Percentiles rank a stretch among this genome's conserved stretches.
Evolutionary conservation across 768 basidiomycete species (phyloP).

Genomic region (Exidia glandulosa): DNA sequence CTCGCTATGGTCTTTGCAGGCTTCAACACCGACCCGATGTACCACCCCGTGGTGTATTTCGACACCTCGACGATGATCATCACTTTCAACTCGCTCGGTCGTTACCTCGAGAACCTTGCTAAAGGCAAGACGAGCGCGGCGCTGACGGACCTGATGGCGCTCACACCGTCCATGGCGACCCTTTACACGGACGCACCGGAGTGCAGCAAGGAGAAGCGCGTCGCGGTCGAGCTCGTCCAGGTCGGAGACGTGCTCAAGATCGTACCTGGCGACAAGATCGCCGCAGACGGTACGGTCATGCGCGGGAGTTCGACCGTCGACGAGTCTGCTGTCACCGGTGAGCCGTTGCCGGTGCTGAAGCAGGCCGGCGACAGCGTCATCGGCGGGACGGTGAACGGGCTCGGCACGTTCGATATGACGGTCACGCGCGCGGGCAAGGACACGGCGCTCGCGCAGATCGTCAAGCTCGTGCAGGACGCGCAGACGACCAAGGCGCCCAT

Average conservation of each 20-base stretch:
- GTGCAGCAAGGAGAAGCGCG: constrained; percentile 77
- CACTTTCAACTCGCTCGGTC: constrained; percentile 91
- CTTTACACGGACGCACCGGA: constrained; percentile 82
- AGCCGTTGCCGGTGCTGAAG: constrained; percentile 82
- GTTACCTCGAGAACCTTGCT: constrained; percentile 91
- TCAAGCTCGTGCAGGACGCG: constrained; percentile 92
- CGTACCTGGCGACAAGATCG: constrained; percentile 92
- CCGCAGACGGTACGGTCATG: constrained; percentile 88
- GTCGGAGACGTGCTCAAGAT: constrained; percentile 89
- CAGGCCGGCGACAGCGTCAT: constrained; percentile 77
- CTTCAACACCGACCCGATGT: constrained; percentile 52
- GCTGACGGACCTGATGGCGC: constrained; percentile 90
- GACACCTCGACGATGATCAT: constrained; percentile 99
- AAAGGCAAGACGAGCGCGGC: constrained; percentile 97
- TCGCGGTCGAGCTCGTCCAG: constrained; percentile 90
- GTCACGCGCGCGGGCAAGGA: constrained; percentile 94
- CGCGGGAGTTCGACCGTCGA: constrained; percentile 82
- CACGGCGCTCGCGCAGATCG: constrained; percentile 92
- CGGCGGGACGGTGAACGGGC: constrained; percentile 92
- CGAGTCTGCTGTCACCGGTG: constrained; percentile 94
- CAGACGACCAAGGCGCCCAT: constrained; percentile 98
- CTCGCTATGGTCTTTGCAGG: constrained; percentile 53
- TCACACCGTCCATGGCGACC: constrained; percentile 89
- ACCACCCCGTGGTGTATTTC: constrained; percentile 84
- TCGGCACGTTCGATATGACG: constrained; percentile 94